Evolutionary conservation across 441 rosid species (phyloP), one percentile per base, ranked within the genome.

Genomic region (Gossypium lobatum): DNA sequence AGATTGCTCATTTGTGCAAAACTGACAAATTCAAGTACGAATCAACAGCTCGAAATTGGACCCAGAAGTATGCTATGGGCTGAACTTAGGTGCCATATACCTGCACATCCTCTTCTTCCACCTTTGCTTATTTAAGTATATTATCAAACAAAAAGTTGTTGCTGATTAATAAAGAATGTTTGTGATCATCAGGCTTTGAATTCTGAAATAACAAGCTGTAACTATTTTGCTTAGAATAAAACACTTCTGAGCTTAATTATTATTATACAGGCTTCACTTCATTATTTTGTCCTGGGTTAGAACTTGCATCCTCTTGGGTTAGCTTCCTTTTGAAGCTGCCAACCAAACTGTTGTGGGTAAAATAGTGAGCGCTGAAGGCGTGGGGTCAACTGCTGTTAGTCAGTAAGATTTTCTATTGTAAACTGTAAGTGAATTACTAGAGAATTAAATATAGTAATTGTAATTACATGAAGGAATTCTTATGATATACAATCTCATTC

Each of bases 41-140:
- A 63, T 82, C 90, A 0, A 79, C 86, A 25, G 93, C 94, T 53
- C 80, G 90, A 58, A 84, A 83, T 84, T 91, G 93, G 93, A 89
- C 93, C 71, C 89, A 89, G 54, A 89, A 88, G 73, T 89, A 89
- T 83, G 94, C 91, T 42, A 85, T 86, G 91, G 86, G 86, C 45
- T 85, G 78, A 62, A 39, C 21, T 16, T 55, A 3, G 14, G 25
- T 67, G 67, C 48, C 52, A 46, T 46, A 11, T 46, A 45, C n/a
- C 52, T 46, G 52, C 52, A 46, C 14, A 46, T 13, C 52, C 52
- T 10, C n/a, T 11, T 45, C 50, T 45, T 45, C 28, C n/a, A 57
- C 61, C 61, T 57, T 10, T 57, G 31, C 34, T 65, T 20, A 13
- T 17, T 37, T 64, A 37, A 17, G 25, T 64, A 16, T 52, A 34